phyloP scores from a whole-genome alignment of 139 green algal species.

The Coelastrella sp. region DNA sequence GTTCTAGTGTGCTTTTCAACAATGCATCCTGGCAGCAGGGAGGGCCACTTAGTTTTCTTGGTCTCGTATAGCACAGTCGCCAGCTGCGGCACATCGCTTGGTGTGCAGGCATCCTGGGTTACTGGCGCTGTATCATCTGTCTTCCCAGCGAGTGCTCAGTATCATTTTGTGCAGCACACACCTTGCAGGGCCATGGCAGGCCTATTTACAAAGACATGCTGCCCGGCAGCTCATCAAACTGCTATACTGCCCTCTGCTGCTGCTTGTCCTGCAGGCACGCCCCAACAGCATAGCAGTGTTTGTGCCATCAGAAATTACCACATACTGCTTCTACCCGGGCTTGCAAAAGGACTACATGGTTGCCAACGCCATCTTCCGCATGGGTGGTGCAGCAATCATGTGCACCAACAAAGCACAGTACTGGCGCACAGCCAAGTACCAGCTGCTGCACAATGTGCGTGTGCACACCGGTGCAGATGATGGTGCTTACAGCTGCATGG shows the following conservation, averaged over 20 bases:
- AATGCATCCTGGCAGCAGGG: too few relatives aligned
- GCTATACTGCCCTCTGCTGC: not conserved
- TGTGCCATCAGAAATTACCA: conserved; percentile 53
- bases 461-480: conserved; percentile 56
- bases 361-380: conserved; percentile 57
- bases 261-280: conserved; percentile 26
- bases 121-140: too few relatives aligned
- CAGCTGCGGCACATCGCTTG: too few relatives aligned
- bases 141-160: too few relatives aligned
- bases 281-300: conserved; percentile 54
- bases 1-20: too few relatives aligned
- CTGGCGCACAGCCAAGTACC: conserved; percentile 52
- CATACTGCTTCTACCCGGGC: conserved; percentile 58
- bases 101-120: too few relatives aligned
- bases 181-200: too few relatives aligned
- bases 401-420: conserved; percentile 60
- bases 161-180: too few relatives aligned
- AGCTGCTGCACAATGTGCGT: conserved; percentile 52
- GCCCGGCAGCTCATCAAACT: too few relatives aligned
- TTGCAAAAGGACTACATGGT: conserved; percentile 51
- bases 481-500: conserved; percentile 58
- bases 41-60: too few relatives aligned
- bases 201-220: too few relatives aligned
- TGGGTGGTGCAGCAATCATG: conserved; percentile 65
- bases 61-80: too few relatives aligned